Evolutionary conservation across 805 yeast species (phyloP), one percentile per base, ranked within the genome.

Genomic region (Cyberlindnera xylosilytica): DNA sequence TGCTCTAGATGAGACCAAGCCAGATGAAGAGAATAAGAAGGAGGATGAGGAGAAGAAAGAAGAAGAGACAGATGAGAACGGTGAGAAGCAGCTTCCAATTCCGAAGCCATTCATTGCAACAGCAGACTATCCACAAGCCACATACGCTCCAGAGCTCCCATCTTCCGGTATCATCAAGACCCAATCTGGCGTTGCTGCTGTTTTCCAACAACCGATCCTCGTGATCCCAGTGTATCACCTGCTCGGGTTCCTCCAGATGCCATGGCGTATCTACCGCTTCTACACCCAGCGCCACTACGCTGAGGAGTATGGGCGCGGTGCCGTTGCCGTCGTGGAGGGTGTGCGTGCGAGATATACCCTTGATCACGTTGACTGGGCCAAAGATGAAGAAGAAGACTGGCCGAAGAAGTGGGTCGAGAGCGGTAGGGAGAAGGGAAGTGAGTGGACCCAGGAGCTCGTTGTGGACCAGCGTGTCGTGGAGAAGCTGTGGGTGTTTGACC

Each of bases 371-470:
- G 63, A 64, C 15, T 38, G 61, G 17, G 73, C 65, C 42, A 55
- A 66, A 40, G 78, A 69, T 32, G 97, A 89, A 61, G 97, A 90
- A 58, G 56, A 62, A 6, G 91, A 87, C 50, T 91, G 97, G 97
- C 96, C 97, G 12, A 63, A 68, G 41, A 73, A 74, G 44, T 91
- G 97, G 96, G 84, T 87, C 26, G 73, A 79, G 51, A 74, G 72
- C 45, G 96, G 96, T n/a, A 60, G 63, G 36, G 84, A 78, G 39
- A 83, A 79, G 50, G 67, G 76, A 31, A 83, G 95, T 50, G 97
- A 91, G 60, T 91, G 99, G 99, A 79, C 83, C 42, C 79, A 80
- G 56, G 90, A 83, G 20, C 66, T 90, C 36, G 68, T 59, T 7
- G 77, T 77, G 22, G 98, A 91, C 58, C 78, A 76, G 8, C 69